Conservation (phyloP, 1,139 yeast species). For the Hansenula sp. region DNA sequence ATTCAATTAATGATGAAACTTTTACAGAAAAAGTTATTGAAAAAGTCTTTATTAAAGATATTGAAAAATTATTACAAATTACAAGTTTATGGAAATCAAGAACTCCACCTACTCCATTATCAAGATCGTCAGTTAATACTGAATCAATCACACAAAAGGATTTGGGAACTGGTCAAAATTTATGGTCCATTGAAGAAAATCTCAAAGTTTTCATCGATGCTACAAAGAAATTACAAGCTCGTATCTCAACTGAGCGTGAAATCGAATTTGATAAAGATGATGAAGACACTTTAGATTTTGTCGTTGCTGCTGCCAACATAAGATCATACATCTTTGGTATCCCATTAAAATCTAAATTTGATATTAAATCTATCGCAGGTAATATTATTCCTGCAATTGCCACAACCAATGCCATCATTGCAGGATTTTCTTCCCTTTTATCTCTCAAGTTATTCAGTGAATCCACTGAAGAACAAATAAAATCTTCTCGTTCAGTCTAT, state of each 20-base stretch:
- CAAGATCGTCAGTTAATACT: slow-evolving; percentile 8
- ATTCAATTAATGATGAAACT: slow-evolving; percentile 35
- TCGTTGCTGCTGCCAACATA: slow-evolving; percentile 81
- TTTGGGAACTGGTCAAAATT: slow-evolving; percentile 49
- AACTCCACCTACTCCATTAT: slow-evolving; percentile 59
- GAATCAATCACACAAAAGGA: slow-evolving; percentile 22
- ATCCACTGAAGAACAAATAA: slow-evolving; percentile 25
- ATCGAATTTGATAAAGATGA: slow-evolving; percentile 92
- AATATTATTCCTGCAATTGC: slow-evolving; percentile 98
- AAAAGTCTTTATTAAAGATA: slow-evolving; percentile 64
- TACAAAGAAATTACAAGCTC: slow-evolving; percentile 42
- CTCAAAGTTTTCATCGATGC: slow-evolving; percentile 54
- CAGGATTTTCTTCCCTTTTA: slow-evolving; percentile 79
- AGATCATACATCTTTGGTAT: slow-evolving; percentile 73
- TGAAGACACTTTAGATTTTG: slow-evolving; percentile 83
- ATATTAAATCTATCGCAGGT: slow-evolving; percentile 91
- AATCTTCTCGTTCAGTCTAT: slow-evolving; percentile 48
- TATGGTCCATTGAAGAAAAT: slow-evolving; percentile 65
- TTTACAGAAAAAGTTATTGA: slow-evolving; percentile 38
- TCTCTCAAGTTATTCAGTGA: slow-evolving; percentile 51
- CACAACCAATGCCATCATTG: slow-evolving; percentile 92
- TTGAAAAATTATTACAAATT: slow-evolving; percentile 64
- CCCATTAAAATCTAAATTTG: slow-evolving; percentile 73
- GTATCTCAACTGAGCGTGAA: slow-evolving; percentile 38
- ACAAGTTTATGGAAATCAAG: slow-evolving; percentile 80